Evolutionary conservation across 129 eudicot genomes (phyloP), one percentile per base, ranked within the genome.

Genomic region (Artemisia annua): DNA sequence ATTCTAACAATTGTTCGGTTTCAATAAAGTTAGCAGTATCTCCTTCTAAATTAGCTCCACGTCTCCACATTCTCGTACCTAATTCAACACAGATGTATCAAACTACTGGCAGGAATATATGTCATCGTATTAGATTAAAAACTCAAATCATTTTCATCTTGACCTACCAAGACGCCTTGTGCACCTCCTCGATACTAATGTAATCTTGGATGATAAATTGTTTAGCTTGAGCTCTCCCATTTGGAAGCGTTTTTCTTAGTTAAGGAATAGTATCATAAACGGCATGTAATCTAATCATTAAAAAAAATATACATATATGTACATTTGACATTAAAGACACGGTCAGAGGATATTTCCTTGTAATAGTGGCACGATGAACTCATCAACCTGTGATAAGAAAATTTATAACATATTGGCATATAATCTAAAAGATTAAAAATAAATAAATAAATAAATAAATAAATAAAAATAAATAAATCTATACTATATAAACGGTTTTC

Each of bases 61-160:
- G 90, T 81, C 99, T 91, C 99, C 99, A 95, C 99, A 95, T 95
- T 88, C 99, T 80, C 63, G 99, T 95, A 75, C 99, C 99, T 95
- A 68, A 39, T 74, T 57, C 69, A 35, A 64, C 48, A 63, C 28
- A 65, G 49, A 44, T 32, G 69, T 69, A 62, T 70, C 53, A 60
- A 32, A 69, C 57, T 62, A 46, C 56, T 72, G 12, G 12, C 22
- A 57, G n/a, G 68, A 3, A 71, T 64, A 66, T 59, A 64, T 48
- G 55, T 6, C 49, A 63, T 70, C 15, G 6, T 19, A 48, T 48
- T 48, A 46, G 9, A 22, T 43, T 26, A 32, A 16, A 51, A 61
- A 70, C 57, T 46, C 35, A 68, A n/a, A 63, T 4, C 72, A 20
- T 17, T 39, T 52, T 55, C 63, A 70, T 65, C 49, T 59, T 64